Conservation (phyloP, 139 green algal species). For the Nannochloris sp. region DNA sequence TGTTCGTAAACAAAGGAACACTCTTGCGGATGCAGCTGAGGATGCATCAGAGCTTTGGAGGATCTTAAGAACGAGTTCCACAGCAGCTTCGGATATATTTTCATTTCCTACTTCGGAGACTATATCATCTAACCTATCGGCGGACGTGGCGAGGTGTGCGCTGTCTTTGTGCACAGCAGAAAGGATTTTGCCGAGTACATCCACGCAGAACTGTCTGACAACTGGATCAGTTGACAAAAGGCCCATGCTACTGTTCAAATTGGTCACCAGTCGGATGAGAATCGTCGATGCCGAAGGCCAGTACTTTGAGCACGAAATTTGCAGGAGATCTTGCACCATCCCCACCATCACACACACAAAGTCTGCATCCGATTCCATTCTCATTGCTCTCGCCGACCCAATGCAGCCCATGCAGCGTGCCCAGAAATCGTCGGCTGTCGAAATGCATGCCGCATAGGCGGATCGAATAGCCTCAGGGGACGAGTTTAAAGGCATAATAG, state of each 20-base stretch:
- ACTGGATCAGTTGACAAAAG: constrained; percentile 21
- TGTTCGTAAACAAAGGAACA: not conserved
- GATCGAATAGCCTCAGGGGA: not conserved
- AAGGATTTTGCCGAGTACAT: constrained; percentile 47
- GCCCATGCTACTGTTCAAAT: constrained; percentile 17
- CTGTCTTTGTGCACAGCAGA: constrained; percentile 22
- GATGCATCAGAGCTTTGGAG: not conserved
- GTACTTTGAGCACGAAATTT: constrained; percentile 37
- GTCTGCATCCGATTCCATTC: constrained; percentile 36
- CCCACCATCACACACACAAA: constrained; percentile 39
- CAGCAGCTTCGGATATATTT: not conserved
- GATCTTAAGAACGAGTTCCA: not conserved
- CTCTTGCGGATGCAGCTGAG: not conserved
- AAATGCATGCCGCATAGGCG: not conserved
- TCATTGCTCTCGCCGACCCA: not conserved
- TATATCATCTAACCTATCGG: not conserved
- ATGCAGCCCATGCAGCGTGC: not conserved
- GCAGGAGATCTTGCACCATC: constrained; percentile 55
- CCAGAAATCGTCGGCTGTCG: not conserved
- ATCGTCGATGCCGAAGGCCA: constrained; percentile 60
- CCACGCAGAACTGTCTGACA: constrained; percentile 44
- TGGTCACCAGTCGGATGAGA: constrained; percentile 44
- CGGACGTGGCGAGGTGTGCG: not conserved
- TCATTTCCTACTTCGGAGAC: not conserved
- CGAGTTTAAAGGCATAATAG: not conserved